A percentile compares a stretch with the other conserved stretches of the same genome.
Conservation (phyloP, 2,329 filamentous ascomycete species). For the Ceratocystis ficicola region DNA sequence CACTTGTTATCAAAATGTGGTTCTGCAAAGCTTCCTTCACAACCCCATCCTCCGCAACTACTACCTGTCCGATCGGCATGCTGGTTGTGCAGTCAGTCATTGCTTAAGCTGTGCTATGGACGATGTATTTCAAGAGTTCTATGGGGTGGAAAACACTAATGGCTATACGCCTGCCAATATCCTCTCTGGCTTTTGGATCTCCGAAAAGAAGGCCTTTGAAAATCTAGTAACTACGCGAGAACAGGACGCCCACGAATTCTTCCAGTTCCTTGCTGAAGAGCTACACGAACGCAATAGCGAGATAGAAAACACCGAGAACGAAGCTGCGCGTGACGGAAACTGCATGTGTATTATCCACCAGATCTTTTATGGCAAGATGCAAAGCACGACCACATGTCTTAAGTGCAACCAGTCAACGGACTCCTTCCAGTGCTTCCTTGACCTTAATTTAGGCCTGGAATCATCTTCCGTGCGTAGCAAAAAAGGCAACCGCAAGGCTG, state of each 20-base stretch:
- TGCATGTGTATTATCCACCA: constrained; percentile 91
- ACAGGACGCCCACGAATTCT: constrained; percentile 95
- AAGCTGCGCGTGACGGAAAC: constrained; percentile 45
- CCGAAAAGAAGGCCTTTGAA: constrained; percentile 58
- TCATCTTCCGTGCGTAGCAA: constrained; percentile 55
- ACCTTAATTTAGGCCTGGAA: constrained; percentile 79
- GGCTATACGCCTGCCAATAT: constrained; percentile 86
- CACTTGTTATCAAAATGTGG: constrained; percentile 95
- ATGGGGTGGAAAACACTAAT: constrained; percentile 63
- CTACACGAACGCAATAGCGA: constrained; percentile 73
- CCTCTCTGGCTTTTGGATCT: constrained; percentile 80
- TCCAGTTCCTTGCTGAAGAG: constrained; percentile 87
- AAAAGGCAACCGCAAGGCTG: constrained; percentile 32
- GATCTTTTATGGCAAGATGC: constrained; percentile 84
- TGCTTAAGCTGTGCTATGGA: constrained; percentile 61
- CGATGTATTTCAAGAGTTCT: constrained; percentile 62
- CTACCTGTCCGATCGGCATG: constrained; percentile 84
- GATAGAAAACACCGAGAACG: constrained; percentile 39
- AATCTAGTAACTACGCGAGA: constrained; percentile 82
- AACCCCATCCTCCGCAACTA: constrained; percentile 86
- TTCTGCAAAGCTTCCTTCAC: constrained; percentile 84
- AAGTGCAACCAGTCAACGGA: constrained; percentile 73
- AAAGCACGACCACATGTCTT: constrained; percentile 81
- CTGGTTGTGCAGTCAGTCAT: constrained; percentile 51
- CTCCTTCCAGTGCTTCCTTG: constrained; percentile 78